Conservation (phyloP, 1,284 basidiomycete species). For the Hemileia vastatrix region DNA sequence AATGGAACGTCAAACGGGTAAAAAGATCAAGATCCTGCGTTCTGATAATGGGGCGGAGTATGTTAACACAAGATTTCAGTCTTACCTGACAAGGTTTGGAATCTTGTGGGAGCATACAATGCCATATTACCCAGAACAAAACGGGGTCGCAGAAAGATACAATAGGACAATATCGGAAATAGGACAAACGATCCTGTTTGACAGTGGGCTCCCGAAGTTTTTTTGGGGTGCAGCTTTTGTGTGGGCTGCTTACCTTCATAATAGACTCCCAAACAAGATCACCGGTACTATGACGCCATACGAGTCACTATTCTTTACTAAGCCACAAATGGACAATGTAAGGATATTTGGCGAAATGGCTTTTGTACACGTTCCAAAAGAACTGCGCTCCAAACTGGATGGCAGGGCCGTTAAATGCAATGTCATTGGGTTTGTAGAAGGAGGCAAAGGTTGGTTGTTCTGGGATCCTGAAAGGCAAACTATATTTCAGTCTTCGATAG, state of each 20-base stretch:
- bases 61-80: not conserved
- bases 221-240: constrained; percentile 12
- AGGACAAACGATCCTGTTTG: constrained; percentile 1
- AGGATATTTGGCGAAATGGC: constrained; percentile 8
- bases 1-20: not conserved
- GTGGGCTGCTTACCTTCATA: not conserved
- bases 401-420: not conserved
- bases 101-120: constrained; percentile 5
- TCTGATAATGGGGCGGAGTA: constrained; percentile 7
- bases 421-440: constrained; percentile 1
- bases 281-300: constrained; percentile 1
- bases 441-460: not conserved
- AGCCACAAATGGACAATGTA: not conserved
- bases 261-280: not conserved
- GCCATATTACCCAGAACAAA: constrained; percentile 23
- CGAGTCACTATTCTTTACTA: not conserved
- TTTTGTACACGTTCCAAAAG: constrained; percentile 9
- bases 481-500: too few relatives aligned
- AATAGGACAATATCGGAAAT: constrained; percentile 9
- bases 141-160: constrained; percentile 10
- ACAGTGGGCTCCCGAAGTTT: not conserved
- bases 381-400: not conserved
- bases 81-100: not conserved
- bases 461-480: not conserved
- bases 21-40: not conserved